Base-by-base conservation (phyloP, 345 rosid genomes). In the Eutrema heterophyllum region DNA sequence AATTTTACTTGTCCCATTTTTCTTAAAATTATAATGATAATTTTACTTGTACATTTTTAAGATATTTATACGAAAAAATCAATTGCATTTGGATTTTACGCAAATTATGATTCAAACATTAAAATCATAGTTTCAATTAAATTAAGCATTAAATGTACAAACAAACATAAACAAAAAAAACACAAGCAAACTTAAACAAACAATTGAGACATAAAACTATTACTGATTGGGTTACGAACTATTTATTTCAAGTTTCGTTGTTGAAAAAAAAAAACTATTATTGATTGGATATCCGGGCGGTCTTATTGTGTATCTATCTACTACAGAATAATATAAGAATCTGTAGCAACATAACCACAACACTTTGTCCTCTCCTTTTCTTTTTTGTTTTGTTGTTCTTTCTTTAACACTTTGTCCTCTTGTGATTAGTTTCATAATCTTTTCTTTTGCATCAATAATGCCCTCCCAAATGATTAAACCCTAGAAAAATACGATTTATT, bases 391-490 rank as follows among this genome's bases (percentile, higher is more conserved):
- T n/a, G n/a, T n/a, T 14, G 5, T 5, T 7, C 2, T 43, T 69
- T 32, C 9, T 57, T 72, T 3, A 35, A 45, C 49, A 15, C 33
- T 35, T 55, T 46, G 77, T 65, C 77, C 26, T 35, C 50, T 46
- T 65, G 4, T 26, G 59, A 73, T 56, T 65, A 56, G n/a, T 29
- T 55, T 73, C 78, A 36, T 15, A 16, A 64, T 64, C 26, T 55
- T 55, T 10, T 72, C 30, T 64, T 56, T 11, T 73, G 58, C 46
- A 65, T 73, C 65, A 55, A 57, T 50, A 58, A 51, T 67, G 11
- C 12, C 4, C 7, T 59, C 68, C 63, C 24, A 58, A 75, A 40
- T 67, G 63, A 75, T 50, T 67, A 67, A 58, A 11, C 54, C 67
- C 73, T 50, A 33, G 4, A 44, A 41, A 7, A 29, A 50, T 1